Evolutionary conservation across 306 rosid species (phyloP).

Genomic region (Acmispon strigosus): DNA sequence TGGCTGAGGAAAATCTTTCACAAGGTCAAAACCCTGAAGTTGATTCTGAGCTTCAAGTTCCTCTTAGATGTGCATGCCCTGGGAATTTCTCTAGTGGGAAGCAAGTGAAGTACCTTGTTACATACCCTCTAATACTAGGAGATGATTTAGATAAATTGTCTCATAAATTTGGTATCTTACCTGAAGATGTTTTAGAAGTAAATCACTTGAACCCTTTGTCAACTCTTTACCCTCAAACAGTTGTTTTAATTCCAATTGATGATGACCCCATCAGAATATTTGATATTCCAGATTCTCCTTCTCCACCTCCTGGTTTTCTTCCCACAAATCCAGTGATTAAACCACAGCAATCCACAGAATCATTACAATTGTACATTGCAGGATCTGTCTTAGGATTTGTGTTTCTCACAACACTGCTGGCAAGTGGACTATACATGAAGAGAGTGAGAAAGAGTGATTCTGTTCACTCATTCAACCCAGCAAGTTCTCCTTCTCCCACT

Average conservation of each 20-base stretch:
- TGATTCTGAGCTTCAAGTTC: slow-evolving; percentile 39
- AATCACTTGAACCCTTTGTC: slow-evolving; percentile 20
- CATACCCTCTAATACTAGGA: slow-evolving; percentile 46
- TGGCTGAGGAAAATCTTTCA: slow-evolving; percentile 25
- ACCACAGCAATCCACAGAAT: neutral
- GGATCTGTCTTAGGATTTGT: slow-evolving; percentile 38
- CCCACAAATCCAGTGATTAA: slow-evolving; percentile 30
- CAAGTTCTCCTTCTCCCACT: slow-evolving; percentile 22
- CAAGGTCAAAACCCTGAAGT: slow-evolving; percentile 6
- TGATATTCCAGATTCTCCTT: slow-evolving; percentile 39
- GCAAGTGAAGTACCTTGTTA: slow-evolving; percentile 43
- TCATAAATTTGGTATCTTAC: slow-evolving; percentile 35
- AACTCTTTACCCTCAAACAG: slow-evolving; percentile 34
- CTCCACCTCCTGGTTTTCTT: slow-evolving; percentile 47
- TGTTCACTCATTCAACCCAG: slow-evolving; percentile 22
- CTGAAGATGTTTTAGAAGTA: slow-evolving; percentile 27
- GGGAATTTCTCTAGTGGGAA: slow-evolving; percentile 13
- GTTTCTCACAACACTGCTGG: slow-evolving; percentile 34
- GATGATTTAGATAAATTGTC: slow-evolving; percentile 16
- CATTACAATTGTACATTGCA: slow-evolving; percentile 29
- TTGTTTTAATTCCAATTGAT: slow-evolving; percentile 44
- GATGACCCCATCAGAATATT: slow-evolving; percentile 10
- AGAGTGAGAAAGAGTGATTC: slow-evolving; percentile 26
- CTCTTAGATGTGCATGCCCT: slow-evolving; percentile 56
- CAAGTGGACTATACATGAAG: slow-evolving; percentile 33